Conservation (phyloP, 2,329 filamentous ascomycete genomes). For the Mycogone perniciosa region DNA sequence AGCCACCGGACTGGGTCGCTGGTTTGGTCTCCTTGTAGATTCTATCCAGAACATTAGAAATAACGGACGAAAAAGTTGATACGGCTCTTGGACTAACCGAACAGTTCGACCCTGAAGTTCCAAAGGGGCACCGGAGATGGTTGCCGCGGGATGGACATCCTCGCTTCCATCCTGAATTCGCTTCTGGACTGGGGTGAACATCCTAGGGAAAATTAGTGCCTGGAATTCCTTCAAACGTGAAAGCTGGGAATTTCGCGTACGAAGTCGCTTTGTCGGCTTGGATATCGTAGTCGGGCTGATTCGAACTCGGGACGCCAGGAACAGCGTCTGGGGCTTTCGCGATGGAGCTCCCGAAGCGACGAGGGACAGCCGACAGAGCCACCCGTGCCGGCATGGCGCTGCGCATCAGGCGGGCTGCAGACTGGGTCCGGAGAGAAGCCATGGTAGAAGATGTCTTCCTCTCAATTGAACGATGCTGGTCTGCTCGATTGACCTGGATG, state of each 20-base stretch:
- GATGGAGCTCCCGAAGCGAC: conserved; percentile 50
- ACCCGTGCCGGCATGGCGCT: conserved; percentile 34
- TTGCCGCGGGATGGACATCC: conserved; percentile 70
- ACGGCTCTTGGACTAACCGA: conserved; percentile 53
- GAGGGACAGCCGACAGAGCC: conserved; percentile 37
- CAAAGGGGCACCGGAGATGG: conserved; percentile 84
- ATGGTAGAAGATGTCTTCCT: conserved; percentile 38
- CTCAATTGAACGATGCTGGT: conserved; percentile 19
- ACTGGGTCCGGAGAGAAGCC: conserved; percentile 58
- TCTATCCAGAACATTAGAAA: conserved; percentile 39
- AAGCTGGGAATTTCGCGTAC: conserved; percentile 41
- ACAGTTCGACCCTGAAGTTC: conserved; percentile 93
- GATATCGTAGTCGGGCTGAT: conserved; percentile 75
- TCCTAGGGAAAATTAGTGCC: conserved; percentile 42
- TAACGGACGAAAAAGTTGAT: not conserved
- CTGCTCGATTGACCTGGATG: conserved; percentile 11
- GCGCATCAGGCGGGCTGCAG: conserved; percentile 47
- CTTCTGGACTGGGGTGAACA: conserved; percentile 86
- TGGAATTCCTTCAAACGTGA: no score
- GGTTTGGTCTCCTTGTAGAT: conserved; percentile 90
- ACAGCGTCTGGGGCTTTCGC: conserved; percentile 36
- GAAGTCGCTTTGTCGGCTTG: conserved; percentile 84
- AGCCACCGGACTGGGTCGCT: conserved; percentile 91
- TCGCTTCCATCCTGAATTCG: conserved; percentile 88
- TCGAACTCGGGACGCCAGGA: conserved; percentile 37